These are phyloP conservation scores for Periconia sp. DNA, from an alignment of 2,329 filamentous ascomycete genomes.

Conservation along the genomic window DNA sequence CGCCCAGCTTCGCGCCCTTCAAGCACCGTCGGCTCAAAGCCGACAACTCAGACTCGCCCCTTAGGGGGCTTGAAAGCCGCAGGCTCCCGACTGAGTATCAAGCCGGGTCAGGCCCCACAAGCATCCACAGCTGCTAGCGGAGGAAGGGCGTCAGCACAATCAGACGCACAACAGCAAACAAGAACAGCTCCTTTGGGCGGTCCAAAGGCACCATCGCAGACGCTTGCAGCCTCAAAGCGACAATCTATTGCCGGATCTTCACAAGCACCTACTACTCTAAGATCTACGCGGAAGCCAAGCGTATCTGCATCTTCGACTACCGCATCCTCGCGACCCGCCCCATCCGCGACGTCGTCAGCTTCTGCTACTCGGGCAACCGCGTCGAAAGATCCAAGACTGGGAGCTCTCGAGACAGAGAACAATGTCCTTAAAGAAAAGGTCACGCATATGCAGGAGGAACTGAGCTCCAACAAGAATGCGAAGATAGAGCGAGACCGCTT, in stretches of 20 bases:
- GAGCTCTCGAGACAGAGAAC: conserved; percentile 87
- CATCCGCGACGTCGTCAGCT: conserved; percentile 7
- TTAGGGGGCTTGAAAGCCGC: no score
- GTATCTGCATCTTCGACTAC: conserved; percentile 1
- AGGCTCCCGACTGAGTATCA: no score
- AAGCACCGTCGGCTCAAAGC: conserved; percentile 8
- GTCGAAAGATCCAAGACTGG: conserved; percentile 56
- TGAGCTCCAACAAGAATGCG: conserved; percentile 78
- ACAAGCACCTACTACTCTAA: not conserved
- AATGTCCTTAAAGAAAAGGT: conserved; percentile 70
- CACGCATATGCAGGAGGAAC: conserved; percentile 77
- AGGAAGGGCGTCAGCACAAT: conserved; percentile 2
- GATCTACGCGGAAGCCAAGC: conserved; percentile 9
- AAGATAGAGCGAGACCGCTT: conserved; percentile 79
- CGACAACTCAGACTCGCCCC: conserved; percentile 1
- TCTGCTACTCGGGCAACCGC: conserved; percentile 18
- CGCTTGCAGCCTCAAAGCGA: conserved; percentile 23
- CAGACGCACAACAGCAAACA: not conserved
- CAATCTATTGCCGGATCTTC: conserved; percentile 21
- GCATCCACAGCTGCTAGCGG: no score
- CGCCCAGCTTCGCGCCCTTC: no score
- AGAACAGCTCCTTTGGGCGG: no score
- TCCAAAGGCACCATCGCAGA: no score
- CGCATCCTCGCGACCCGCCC: conserved; percentile 1
- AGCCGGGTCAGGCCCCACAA: no score